Base-by-base conservation (phyloP, 2,329 filamentous ascomycete genomes). In the Claviceps purpurea region DNA sequence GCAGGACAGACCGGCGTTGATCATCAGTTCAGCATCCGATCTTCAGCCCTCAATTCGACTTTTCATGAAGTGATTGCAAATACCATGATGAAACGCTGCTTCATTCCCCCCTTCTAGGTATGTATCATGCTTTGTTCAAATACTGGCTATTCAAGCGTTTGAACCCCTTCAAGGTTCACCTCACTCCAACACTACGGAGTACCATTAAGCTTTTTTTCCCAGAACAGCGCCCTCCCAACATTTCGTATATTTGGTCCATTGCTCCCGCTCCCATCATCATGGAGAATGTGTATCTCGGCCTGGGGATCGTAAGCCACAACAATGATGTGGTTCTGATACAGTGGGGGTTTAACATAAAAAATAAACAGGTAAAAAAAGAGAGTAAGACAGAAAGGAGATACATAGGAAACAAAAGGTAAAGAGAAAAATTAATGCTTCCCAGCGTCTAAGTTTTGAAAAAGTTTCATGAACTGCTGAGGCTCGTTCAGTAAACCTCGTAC, bases 101-200 rank as follows among this genome's bases (percentile, higher is more conserved):
- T 44, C 46, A 45, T 50, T 47, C 40, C 38, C 40, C 58, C 57
- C 58, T 60, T 58, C 57, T 57, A 60, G 52, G 55, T 47, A 56
- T 59, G 59, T 54, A 56, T 47, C 57, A 54, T 57, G 53, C 53
- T 54, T 44, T 60, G 54, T 57, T 58, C 58, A 58, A 56, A 55
- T 58, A 58, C 55, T 53, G 53, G 59, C 59, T 61, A 61, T 61
- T 61, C 59, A 61, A 61, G 56, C 58, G 53, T 56, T 49, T 44
- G 50, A 38, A 47, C 45, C 48, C 44, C 50, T 54, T 49, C 48
- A 52, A 55, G 50, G 49, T 48, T 52, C 44, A 52, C 42, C 41
- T 47, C 18, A 50, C 47, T 49, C 50, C 42, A 46, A 37, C 34
- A 45, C 30, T 37, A 18, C 18, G 18, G 18, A 18, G 18, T 18